phyloP scores from a whole-genome alignment of 441 rosid species.

The Macaranga tanarius region DNA sequence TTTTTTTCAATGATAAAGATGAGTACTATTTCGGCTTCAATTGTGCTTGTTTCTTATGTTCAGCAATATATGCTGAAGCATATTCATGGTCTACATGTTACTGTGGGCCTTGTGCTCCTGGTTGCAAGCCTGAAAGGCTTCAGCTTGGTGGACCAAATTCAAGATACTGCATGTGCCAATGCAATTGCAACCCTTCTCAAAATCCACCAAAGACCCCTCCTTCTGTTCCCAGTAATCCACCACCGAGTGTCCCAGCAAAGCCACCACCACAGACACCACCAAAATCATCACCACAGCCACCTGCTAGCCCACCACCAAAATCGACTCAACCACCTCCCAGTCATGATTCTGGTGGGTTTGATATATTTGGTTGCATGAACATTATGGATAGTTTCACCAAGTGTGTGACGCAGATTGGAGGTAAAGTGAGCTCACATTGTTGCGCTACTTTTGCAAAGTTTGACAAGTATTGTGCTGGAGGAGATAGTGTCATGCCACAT shows the following conservation, averaged over 20 bases:
- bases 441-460: background rate
- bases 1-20: background rate
- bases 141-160: background rate
- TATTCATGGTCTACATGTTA: background rate
- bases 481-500: background rate
- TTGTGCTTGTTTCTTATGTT: background rate
- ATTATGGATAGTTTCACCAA: background rate
- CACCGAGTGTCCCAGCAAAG: too few relatives aligned
- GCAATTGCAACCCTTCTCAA: background rate
- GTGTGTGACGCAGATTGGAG: background rate
- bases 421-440: background rate
- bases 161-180: background rate
- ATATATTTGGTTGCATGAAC: background rate
- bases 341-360: background rate
- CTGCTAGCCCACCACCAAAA: background rate
- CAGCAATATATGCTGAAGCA: background rate
- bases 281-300: background rate
- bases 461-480: background rate
- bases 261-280: background rate
- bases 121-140: background rate
- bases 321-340: background rate
- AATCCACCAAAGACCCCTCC: too few relatives aligned
- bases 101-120: background rate
- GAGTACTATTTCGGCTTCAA: background rate
- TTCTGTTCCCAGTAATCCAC: too few relatives aligned